Base-by-base conservation (phyloP, 305 asterid species). In the Fraxinus latifolia region DNA sequence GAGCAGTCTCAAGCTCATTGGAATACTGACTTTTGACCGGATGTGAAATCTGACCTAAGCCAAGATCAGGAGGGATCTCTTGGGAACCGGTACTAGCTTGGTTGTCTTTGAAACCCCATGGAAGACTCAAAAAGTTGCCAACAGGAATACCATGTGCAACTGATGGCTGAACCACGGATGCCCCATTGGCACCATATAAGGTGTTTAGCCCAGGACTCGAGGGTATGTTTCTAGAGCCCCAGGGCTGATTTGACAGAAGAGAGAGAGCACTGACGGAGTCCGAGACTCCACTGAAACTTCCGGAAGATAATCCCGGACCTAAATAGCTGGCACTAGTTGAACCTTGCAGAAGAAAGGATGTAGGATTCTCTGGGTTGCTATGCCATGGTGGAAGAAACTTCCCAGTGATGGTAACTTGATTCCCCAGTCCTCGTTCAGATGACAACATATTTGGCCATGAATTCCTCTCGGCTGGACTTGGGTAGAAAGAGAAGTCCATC, bases 181-280 rank as follows among this genome's bases (percentile, higher is more conserved):
- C 31, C 42, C 87, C 89, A 79, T 62, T 58, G 78, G 86, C n/a
- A 39, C 84, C 86, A 55, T 82, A 85, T 39, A 82, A 82, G 70
- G 81, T 77, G 86, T 87, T 89, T 7, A 83, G 81, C 89, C 87
- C 93, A 9, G 90, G 91, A 85, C 85, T 88, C 74, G 85, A 85
- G 85, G 90, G 73, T 11, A 82, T 91, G 90, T 81, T 83, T 85
- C 91, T 90, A 37, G 97, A 86, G 89, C 82, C 88, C 96, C 96
- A 93, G 76, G 97, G 91, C 77, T 92, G 92, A 83, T 87, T 95
- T 95, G 99, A 95, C 99, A 95, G 99, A 95, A 95, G 99, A 95
- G 98, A 95, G 99, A 91, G 99, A 95, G 97, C 99, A 87, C 85
- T 84, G 81, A 78, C 85, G 87, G 95, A 90, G 88, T 87, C 92